Evolutionary conservation across 768 basidiomycete species (phyloP).

Genomic region (Dentipellis fragilis): DNA sequence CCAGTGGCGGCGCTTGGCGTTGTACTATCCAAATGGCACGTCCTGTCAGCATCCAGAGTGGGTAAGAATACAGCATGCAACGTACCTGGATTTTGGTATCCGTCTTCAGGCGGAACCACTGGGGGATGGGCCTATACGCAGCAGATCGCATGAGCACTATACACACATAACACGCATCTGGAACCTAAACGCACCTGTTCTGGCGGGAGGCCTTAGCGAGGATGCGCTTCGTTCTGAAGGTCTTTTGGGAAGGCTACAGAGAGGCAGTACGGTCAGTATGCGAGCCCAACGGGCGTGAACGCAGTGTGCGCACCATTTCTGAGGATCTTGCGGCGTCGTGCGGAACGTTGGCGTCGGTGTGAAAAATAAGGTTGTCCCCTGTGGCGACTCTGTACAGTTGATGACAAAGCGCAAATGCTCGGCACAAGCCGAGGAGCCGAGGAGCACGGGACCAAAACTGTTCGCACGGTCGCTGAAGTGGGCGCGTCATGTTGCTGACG

Average conservation of each 20-base stretch:
- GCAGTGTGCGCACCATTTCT: constrained; percentile 1
- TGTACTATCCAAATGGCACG: constrained; percentile 43
- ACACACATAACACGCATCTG: not conserved
- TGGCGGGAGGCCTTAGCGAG: constrained; percentile 93
- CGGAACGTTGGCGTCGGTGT: not conserved
- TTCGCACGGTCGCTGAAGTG: constrained; percentile 1
- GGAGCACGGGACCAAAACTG: not conserved
- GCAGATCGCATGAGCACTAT: not conserved
- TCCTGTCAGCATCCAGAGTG: not conserved
- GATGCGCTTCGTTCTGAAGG: constrained; percentile 93
- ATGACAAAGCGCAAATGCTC: not conserved
- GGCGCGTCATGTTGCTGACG: no score
- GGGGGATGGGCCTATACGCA: constrained; percentile 77
- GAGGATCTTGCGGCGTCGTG: not conserved
- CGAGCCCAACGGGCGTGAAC: not conserved
- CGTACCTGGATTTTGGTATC: constrained; percentile 88
- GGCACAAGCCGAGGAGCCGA: not conserved
- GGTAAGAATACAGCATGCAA: not conserved
- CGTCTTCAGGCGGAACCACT: constrained; percentile 97
- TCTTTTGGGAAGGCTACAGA: constrained; percentile 92
- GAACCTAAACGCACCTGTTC: constrained; percentile 59
- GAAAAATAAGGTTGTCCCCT: constrained; percentile 5
- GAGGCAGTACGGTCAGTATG: not conserved
- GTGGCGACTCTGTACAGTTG: constrained; percentile 3
- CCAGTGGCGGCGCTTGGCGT: constrained; percentile 98